Evolutionary conservation across 129 eudicot genomes (phyloP), one percentile per base, ranked within the genome.

Genomic region (Arctium lappa): DNA sequence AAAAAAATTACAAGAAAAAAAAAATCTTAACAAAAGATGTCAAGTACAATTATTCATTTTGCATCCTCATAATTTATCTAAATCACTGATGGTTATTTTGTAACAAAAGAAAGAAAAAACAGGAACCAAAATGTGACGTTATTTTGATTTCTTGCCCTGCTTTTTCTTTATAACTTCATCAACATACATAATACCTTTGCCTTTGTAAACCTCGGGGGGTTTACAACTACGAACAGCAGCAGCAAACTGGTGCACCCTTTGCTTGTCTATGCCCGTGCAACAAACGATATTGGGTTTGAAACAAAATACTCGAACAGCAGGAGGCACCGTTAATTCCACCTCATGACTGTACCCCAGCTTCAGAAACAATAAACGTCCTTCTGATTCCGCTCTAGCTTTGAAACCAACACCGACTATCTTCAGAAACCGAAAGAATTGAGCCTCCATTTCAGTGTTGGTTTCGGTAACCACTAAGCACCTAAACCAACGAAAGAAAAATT

Each of bases 321-420:
- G 87, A 68, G 89, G 86, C 5, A 86, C 87, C 4, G 79, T 4
- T 73, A 86, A 71, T 69, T 86, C 89, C 15, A 86, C 89, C 75
- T 86, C 89, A 36, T 86, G 87, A 66, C 85, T 83, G 82, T 86
- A 86, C 29, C 89, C 89, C 11, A 83, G 77, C 69, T 86, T 86
- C 69, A 86, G 11, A 75, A 83, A 86, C 80, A 87, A 75, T 32
- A 83, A 79, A 6, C 89, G 87, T 8, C 89, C 87, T 83, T 83
- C 87, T 75, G 87, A 87, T 76, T 87, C 87, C 0, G 83, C 89
- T 75, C 89, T 83, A 22, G 89, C 89, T 83, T 87, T 87, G 56
- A 87, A 87, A 63, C 89, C 89, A 15, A 87, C 89, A 10, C 89
- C 89, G 3, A 83, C 89, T 40, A 87, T 83, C 82, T 87, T 87